phyloP scores from a whole-genome alignment of 805 yeast species.

The Jamesozyma gamospora region DNA sequence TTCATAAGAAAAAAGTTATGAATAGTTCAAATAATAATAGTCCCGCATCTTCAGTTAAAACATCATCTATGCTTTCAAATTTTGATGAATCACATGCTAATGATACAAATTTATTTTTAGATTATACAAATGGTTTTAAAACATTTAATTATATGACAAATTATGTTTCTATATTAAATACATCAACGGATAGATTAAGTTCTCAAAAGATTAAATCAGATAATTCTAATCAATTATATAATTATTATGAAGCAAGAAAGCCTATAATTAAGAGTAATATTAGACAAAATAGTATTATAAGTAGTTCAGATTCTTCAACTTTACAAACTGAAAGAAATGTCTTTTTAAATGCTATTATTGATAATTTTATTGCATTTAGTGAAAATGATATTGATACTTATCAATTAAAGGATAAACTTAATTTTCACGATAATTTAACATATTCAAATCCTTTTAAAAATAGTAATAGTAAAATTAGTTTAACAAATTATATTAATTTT shows the following conservation, averaged over 20 bases:
- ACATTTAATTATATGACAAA: conserved; percentile 3
- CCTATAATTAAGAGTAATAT: conserved; percentile 5
- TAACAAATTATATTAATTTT: background rate
- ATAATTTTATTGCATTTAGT: conserved; percentile 10
- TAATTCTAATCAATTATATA: conserved; percentile 2
- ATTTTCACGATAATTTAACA: conserved; percentile 1
- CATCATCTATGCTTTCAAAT: background rate
- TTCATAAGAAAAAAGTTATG: too few species aligned
- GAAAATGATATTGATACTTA: conserved; percentile 12
- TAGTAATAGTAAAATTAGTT: background rate
- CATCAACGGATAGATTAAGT: conserved; percentile 1
- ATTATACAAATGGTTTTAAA: background rate
- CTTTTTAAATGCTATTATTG: conserved; percentile 7
- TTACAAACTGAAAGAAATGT: conserved; percentile 10
- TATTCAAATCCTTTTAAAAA: background rate
- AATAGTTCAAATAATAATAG: too few species aligned
- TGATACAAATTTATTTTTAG: background rate
- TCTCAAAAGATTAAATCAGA: conserved; percentile 1
- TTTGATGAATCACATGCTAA: background rate
- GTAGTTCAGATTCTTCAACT: conserved; percentile 12
- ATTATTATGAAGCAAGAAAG: conserved; percentile 8
- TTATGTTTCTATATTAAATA: conserved; percentile 2
- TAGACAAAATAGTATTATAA: conserved; percentile 15
- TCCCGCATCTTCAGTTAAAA: too few species aligned
- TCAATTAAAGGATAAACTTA: conserved; percentile 1